phyloP scores from a whole-genome alignment of 2,329 filamentous ascomycete genomes.

The Ilyonectria robusta region DNA sequence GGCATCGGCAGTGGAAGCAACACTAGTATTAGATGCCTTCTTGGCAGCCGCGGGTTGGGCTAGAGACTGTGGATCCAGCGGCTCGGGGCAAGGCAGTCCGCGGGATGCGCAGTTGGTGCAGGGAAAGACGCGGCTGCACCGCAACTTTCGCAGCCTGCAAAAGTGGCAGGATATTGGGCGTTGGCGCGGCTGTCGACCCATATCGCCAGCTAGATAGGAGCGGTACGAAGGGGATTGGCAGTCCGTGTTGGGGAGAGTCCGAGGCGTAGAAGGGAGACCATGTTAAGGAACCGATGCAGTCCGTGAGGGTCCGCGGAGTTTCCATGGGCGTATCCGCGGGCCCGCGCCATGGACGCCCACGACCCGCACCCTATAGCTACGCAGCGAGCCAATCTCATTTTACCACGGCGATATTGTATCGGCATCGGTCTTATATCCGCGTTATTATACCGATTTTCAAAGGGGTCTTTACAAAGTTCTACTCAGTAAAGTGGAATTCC shows the following conservation, averaged over 20 bases:
- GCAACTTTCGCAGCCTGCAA: slow-evolving; percentile 53
- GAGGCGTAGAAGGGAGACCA: slow-evolving; percentile 18
- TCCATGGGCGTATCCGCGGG: slow-evolving; percentile 44
- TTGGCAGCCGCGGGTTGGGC: slow-evolving; percentile 32
- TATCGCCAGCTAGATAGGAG: slow-evolving; percentile 20
- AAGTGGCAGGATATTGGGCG: slow-evolving; percentile 54
- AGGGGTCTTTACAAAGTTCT: background rate
- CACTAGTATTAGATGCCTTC: slow-evolving; percentile 2
- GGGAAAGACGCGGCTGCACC: slow-evolving; percentile 55
- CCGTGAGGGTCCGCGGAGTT: slow-evolving; percentile 35
- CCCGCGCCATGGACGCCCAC: slow-evolving; percentile 22
- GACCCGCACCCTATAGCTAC: slow-evolving; percentile 15
- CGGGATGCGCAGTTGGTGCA: slow-evolving; percentile 55
- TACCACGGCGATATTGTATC: background rate
- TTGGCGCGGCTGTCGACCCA: slow-evolving; percentile 53
- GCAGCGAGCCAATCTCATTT: background rate
- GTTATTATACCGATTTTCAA: background rate
- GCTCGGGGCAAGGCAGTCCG: slow-evolving; percentile 50
- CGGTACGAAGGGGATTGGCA: slow-evolving; percentile 7
- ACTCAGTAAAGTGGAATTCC: background rate
- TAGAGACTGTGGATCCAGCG: slow-evolving; percentile 41
- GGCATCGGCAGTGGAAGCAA: slow-evolving; percentile 25
- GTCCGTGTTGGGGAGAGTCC: background rate
- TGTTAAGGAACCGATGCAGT: slow-evolving; percentile 32
- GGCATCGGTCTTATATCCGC: background rate